These are phyloP conservation scores for Rhodotorula sp. DNA, from an alignment of 1,284 basidiomycete species.

Conservation along the genomic window DNA sequence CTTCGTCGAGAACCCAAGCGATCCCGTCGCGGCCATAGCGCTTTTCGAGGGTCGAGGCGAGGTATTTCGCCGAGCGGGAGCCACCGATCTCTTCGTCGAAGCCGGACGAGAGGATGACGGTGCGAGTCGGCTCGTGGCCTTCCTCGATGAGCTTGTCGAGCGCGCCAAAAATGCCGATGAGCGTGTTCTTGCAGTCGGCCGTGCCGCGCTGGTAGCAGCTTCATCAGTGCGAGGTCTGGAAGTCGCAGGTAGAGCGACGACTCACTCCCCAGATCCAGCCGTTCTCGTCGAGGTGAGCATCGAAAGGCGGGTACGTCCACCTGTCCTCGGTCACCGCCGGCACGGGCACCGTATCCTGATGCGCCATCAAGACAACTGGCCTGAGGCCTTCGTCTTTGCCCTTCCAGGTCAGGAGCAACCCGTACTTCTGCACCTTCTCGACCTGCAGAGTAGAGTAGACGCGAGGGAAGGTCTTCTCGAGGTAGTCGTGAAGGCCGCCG, in stretches of 20 bases:
- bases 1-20: slow-evolving; percentile 59
- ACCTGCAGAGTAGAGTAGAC: slow-evolving; percentile 47
- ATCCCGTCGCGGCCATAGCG: slow-evolving; percentile 63
- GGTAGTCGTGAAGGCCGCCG: slow-evolving; percentile 49
- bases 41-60: slow-evolving; percentile 56
- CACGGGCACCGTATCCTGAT: slow-evolving; percentile 52
- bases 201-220: slow-evolving; percentile 48
- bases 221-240: slow-evolving; percentile 39
- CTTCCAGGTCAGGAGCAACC: slow-evolving; percentile 53
- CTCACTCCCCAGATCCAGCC: slow-evolving; percentile 56
- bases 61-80: slow-evolving; percentile 58
- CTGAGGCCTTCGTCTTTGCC: slow-evolving; percentile 49
- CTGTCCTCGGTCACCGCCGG: slow-evolving; percentile 52
- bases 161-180: slow-evolving; percentile 52
- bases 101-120: slow-evolving; percentile 64
- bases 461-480: slow-evolving; percentile 50
- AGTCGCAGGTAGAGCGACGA: not conserved
- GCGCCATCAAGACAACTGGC: slow-evolving; percentile 54
- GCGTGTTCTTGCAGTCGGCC: slow-evolving; percentile 53
- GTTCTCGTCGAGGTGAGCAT: slow-evolving; percentile 52
- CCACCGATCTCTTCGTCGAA: slow-evolving; percentile 68
- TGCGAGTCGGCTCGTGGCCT: slow-evolving; percentile 52
- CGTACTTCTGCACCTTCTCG: slow-evolving; percentile 52
- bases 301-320: slow-evolving; percentile 57
- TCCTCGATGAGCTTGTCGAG: slow-evolving; percentile 55